Evolutionary conservation across 1,284 basidiomycete genomes (phyloP).

Genomic region (Cutaneotrichosporon sp.): DNA sequence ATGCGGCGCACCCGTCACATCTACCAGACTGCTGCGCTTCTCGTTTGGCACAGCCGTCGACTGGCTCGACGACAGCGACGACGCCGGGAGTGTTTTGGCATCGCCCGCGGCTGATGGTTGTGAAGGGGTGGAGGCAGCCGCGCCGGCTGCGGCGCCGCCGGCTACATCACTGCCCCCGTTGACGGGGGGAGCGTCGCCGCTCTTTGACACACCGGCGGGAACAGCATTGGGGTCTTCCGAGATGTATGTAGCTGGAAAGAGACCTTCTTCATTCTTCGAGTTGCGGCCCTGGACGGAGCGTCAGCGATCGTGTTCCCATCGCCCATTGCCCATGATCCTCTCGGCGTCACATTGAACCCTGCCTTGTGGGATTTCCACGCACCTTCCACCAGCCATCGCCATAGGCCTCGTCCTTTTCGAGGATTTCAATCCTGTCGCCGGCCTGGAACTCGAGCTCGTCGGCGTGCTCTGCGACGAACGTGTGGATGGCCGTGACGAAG

Average conservation of each 20-base stretch:
- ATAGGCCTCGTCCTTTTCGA: constrained; percentile 91
- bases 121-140: too few species aligned
- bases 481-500: constrained; percentile 41
- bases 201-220: not conserved
- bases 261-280: constrained; percentile 68
- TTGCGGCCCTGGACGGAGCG: constrained; percentile 68
- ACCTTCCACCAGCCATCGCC: constrained; percentile 99
- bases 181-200: not conserved
- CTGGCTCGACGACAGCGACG: not conserved
- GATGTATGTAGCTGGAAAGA: constrained; percentile 91
- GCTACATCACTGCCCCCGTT: constrained; percentile 14
- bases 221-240: constrained; percentile 50
- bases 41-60: not conserved
- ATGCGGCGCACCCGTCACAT: constrained; percentile 12
- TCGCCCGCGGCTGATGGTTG: too few species aligned
- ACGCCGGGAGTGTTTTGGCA: not conserved
- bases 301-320: constrained; percentile 3
- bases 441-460: constrained; percentile 85
- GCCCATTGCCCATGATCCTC: too few species aligned
- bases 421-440: constrained; percentile 79
- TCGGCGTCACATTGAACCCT: too few species aligned
- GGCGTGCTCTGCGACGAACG: constrained; percentile 80
- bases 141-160: constrained; percentile 13
- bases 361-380: too few species aligned
- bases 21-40: constrained; percentile 15